These are phyloP conservation scores for Ceratobasidium sp. DNA, from an alignment of 1,284 basidiomycete genomes.

Conservation along the genomic window DNA sequence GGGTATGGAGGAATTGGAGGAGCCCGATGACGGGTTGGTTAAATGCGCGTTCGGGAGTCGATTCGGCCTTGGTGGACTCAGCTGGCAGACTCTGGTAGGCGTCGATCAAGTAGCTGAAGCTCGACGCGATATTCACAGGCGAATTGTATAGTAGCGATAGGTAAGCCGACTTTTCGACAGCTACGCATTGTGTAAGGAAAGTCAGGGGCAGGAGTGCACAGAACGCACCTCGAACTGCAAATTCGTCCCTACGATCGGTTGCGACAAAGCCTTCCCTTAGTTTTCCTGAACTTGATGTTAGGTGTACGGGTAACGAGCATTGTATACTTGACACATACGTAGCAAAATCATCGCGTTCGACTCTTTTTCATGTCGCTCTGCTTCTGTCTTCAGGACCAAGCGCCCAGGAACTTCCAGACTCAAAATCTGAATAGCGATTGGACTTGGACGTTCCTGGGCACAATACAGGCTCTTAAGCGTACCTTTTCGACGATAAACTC, in stretches of 20 bases:
- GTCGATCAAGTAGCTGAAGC: conserved; percentile 23
- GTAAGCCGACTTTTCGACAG: conserved; percentile 14
- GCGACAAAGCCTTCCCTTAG: conserved; percentile 18
- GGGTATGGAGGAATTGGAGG: conserved; percentile 13
- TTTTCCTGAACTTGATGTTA: conserved; percentile 7
- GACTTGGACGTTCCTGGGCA: not conserved
- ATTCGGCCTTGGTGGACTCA: not conserved
- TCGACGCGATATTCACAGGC: conserved; percentile 15
- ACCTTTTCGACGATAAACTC: conserved; percentile 23
- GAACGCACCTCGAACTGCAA: conserved; percentile 21
- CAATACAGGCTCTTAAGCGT: too few species aligned
- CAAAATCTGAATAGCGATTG: not conserved
- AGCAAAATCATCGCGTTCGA: conserved; percentile 18
- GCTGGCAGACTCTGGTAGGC: not conserved
- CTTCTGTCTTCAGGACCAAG: not conserved
- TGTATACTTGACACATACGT: not conserved
- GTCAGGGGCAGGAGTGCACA: not conserved
- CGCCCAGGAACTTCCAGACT: not conserved
- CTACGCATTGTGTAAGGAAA: not conserved
- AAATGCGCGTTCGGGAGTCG: not conserved
- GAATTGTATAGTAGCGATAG: conserved; percentile 21
- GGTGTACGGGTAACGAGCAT: not conserved
- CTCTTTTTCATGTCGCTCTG: conserved; percentile 26
- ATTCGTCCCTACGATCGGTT: conserved; percentile 12
- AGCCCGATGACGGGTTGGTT: conserved; percentile 9